Base-by-base conservation (phyloP, 192 early-diverging fungal species). In the Gaertneriomyces sp. region DNA sequence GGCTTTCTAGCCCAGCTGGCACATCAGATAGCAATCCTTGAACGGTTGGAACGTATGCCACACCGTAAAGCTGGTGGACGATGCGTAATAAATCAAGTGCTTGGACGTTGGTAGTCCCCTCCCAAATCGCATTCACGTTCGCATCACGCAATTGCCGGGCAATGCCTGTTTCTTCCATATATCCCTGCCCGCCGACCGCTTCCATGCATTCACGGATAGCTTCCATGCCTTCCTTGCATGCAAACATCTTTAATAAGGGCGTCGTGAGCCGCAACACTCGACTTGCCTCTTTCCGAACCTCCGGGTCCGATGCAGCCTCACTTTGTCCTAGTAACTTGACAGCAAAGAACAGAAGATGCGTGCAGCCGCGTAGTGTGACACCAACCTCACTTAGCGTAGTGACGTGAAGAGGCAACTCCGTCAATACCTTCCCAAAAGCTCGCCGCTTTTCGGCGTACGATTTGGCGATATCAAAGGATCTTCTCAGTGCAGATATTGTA, bases 131-230 rank as follows among this genome's bases (percentile, higher is more conserved):
- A 63, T 86, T 84, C n/a, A 90, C 88, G 58, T 76, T 64, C 0
- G 84, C 72, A 61, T 90, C 85, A n/a, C 87, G 72, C 56, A 88
- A 64, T 0, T 74, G 65, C 8, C 78, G 69, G 4, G 76, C 82
- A 55, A 89, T 78, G 9, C 86, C 87, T 6, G 76, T 76, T 46
- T 89, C 86, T 64, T 90, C 89, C 76, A 90, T 89, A 64, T 90
- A 90, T 0, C 89, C 89, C 57, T 86, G 80, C 1, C 89, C 89
- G 46, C 89, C 89, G 25, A 84, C 67, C 38, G 85, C 76, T 62
- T 90, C 89, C 80, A 88, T 81, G 4, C 74, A 76, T 57, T 88
- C 88, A 16, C 72, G 64, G 41, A 85, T 82, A 9, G 69, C 61
- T 12, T 53, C 60, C 9, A 79, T 66, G 0, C 75, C 76, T 17